These are phyloP conservation scores for Didymella arachidicola DNA, from an alignment of 2,329 filamentous ascomycete species.

Conservation along the genomic window DNA sequence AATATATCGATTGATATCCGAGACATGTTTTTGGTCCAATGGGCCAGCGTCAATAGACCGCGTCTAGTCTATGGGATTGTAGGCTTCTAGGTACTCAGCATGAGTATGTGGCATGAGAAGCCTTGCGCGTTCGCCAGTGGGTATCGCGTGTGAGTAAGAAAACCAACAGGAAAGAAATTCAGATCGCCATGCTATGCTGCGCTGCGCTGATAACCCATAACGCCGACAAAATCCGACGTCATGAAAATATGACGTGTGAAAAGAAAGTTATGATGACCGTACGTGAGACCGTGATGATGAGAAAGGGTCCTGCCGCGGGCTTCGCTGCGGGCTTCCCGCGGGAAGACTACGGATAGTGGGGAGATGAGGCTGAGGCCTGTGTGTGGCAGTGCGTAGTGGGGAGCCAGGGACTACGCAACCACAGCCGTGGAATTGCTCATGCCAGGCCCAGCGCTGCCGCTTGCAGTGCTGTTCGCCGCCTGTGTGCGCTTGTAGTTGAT, in stretches of 20 bases:
- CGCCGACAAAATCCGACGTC: slow-evolving; percentile 9
- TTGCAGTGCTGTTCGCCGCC: slow-evolving; percentile 13
- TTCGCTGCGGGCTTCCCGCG: slow-evolving; percentile 7
- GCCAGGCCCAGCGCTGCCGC: slow-evolving; percentile 6
- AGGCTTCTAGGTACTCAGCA: slow-evolving; percentile 29
- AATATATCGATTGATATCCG: slow-evolving; percentile 1
- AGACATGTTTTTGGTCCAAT: slow-evolving; percentile 44
- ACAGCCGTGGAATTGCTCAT: slow-evolving; percentile 26
- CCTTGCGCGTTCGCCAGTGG: slow-evolving; percentile 45
- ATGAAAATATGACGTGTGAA: neutral
- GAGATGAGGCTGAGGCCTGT: slow-evolving; percentile 14
- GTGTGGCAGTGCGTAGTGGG: neutral
- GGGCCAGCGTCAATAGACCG: slow-evolving; percentile 21
- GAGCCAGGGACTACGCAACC: slow-evolving; percentile 27
- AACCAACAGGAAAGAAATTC: neutral
- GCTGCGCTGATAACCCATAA: slow-evolving; percentile 4
- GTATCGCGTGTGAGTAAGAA: slow-evolving; percentile 36
- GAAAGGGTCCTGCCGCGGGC: neutral
- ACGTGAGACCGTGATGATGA: slow-evolving; percentile 7
- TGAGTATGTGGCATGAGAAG: slow-evolving; percentile 35
- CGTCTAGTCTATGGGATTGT: slow-evolving; percentile 30
- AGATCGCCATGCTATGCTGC: slow-evolving; percentile 10
- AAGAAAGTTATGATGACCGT: slow-evolving; percentile 6
- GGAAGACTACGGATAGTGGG: slow-evolving; percentile 10
- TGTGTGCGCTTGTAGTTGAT: slow-evolving; percentile 48